Evolutionary conservation across 2,329 filamentous ascomycete species (phyloP).

Genomic region (Fusarium udum): DNA sequence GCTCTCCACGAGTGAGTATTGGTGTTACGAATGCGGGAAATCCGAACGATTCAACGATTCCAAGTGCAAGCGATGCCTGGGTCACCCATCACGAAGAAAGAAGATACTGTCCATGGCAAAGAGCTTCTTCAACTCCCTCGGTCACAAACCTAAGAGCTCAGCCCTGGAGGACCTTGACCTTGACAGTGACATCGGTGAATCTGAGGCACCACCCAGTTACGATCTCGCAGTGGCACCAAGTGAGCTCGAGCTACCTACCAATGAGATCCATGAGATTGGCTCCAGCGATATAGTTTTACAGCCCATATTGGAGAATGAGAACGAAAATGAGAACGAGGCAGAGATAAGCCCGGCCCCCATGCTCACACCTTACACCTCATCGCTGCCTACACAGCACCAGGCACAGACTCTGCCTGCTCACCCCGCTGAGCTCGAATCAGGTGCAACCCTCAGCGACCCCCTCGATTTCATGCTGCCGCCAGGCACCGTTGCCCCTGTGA

Average conservation of each 20-base stretch:
- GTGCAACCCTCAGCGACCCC: constrained; percentile 28
- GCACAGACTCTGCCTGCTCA: constrained; percentile 32
- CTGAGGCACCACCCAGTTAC: constrained; percentile 58
- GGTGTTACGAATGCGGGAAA: constrained; percentile 64
- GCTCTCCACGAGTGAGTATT: constrained; percentile 62
- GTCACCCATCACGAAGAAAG: constrained; percentile 61
- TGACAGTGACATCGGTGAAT: constrained; percentile 45
- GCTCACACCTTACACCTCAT: constrained; percentile 21
- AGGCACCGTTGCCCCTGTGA: constrained; percentile 40
- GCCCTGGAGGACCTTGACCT: constrained; percentile 38
- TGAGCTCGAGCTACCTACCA: constrained; percentile 58
- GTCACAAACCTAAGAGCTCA: constrained; percentile 56
- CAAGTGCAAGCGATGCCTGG: constrained; percentile 59
- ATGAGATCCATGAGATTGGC: constrained; percentile 63
- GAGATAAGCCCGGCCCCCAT: constrained; percentile 30
- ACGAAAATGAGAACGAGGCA: constrained; percentile 23
- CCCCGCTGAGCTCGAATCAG: constrained; percentile 42
- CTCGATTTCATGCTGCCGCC: constrained; percentile 44
- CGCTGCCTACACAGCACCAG: constrained; percentile 30
- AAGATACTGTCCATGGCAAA: constrained; percentile 64
- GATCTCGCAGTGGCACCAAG: constrained; percentile 51
- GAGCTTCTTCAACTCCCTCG: constrained; percentile 63
- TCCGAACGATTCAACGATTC: constrained; percentile 63
- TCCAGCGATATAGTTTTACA: constrained; percentile 54
- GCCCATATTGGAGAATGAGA: constrained; percentile 42